Base-by-base conservation (phyloP, 805 yeast genomes). In the Ogataea degrootiae region DNA sequence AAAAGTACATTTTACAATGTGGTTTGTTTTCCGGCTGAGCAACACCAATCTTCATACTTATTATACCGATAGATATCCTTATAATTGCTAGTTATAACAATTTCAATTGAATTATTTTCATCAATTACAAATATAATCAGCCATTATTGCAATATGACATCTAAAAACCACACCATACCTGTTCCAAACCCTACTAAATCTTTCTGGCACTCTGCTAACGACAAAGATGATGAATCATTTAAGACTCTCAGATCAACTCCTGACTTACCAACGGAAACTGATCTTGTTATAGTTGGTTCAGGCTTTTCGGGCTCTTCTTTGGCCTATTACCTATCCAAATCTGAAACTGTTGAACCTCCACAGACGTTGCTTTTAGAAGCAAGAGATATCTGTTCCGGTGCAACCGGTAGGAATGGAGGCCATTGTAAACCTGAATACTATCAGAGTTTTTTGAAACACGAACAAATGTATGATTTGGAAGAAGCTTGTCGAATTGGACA, bases 401-500 rank as follows among this genome's bases (percentile, higher is more conserved):
- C 78, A 15, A 72, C 76, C 2, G 78, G 76, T 16, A 58, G 79
- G 46, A 75, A 74, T 46, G 78, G 79, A 17, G 79, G 79, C 1
- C 79, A 75, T 53, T 52, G 75, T 43, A 71, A 73, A 40, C 75
- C 77, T 6, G 56, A 51, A 39, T 50, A 48, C 43, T 58, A 61
- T 46, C 42, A 49, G 35, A 51, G 39, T n/a, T 56, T 61, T 23
- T 48, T 47, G 9, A 42, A 45, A 22, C 54, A 49, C 41, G 55
- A 46, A 21, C 36, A 42, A 9, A 46, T 48, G 36, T 54, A 58
- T 44, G 61, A 67, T 39, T 42, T 46, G 34, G 41, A 59, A 37
- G 50, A 58, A 17, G 73, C 70, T 15, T 70, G 73, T 6, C 62
- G 61, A 39, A 58, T 66, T 9, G 68, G 57, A n/a, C 63, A 65